These are phyloP conservation scores for Litsea cubeba DNA, from an alignment of 164 flowering plant species.

Conservation along the genomic window DNA sequence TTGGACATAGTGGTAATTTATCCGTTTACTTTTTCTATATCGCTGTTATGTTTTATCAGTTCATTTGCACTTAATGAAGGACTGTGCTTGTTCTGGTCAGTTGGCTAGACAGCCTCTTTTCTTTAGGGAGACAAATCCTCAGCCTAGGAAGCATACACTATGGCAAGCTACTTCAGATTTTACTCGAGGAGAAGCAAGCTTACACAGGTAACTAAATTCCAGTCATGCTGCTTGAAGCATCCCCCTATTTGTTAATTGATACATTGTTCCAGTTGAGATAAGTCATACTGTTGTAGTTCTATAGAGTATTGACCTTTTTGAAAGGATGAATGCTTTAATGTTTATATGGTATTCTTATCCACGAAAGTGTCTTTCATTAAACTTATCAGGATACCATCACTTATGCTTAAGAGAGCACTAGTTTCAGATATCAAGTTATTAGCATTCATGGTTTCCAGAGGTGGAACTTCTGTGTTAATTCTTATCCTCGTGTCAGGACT, in stretches of 20 bases:
- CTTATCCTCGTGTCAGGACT: too few species aligned
- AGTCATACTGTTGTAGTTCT: neutral
- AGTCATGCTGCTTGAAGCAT: neutral
- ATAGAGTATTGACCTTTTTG: neutral
- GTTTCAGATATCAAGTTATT: too few species aligned
- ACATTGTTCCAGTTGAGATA: neutral
- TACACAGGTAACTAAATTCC: constrained; percentile 41
- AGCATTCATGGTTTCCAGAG: too few species aligned
- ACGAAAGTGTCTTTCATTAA: neutral
- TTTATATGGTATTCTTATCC: neutral
- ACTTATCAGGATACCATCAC: too few species aligned
- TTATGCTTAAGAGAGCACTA: too few species aligned
- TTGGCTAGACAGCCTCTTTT: constrained; percentile 77
- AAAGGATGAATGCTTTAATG: neutral
- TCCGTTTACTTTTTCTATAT: neutral
- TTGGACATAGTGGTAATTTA: constrained; percentile 68
- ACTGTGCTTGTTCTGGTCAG: constrained; percentile 28
- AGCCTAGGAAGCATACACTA: constrained; percentile 82
- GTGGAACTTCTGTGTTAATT: too few species aligned
- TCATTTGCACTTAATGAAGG: neutral
- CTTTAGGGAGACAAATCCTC: constrained; percentile 86
- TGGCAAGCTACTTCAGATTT: constrained; percentile 90
- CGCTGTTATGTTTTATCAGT: neutral
- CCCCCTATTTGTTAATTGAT: neutral
- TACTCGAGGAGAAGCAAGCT: constrained; percentile 73